A percentile compares a stretch with the other conserved stretches of the same genome.
phyloP scores from a whole-genome alignment of 2,329 filamentous ascomycete genomes.

The Conoideocrella luteorostrata region DNA sequence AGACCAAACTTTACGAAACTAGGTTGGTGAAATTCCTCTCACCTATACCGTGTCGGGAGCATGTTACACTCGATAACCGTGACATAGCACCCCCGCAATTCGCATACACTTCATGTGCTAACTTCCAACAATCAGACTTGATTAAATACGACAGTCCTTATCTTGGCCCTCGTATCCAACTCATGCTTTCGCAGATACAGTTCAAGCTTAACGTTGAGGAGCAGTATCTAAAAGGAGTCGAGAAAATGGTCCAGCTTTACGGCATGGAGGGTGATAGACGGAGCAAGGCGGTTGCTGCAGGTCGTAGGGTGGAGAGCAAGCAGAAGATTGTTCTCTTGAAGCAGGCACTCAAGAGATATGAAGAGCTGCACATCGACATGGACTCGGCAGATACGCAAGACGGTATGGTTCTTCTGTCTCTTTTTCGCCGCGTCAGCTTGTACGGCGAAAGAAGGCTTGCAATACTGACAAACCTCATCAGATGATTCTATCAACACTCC shows the following conservation, averaged over 20 bases:
- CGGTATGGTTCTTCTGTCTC: slow-evolving; percentile 49
- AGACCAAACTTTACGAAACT: slow-evolving; percentile 93
- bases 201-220: slow-evolving; percentile 99
- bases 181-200: slow-evolving; percentile 97
- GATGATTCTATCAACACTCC: slow-evolving; percentile 96
- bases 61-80: too few relatives aligned
- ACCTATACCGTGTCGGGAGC: background rate
- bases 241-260: slow-evolving; percentile 98
- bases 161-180: slow-evolving; percentile 92
- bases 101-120: too few relatives aligned
- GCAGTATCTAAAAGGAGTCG: slow-evolving; percentile 96
- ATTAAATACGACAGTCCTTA: slow-evolving; percentile 98
- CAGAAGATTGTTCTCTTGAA: slow-evolving; percentile 96
- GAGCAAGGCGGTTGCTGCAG: slow-evolving; percentile 88
- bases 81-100: background rate
- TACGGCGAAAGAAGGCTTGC: too few relatives aligned
- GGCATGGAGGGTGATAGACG: slow-evolving; percentile 96
- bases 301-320: slow-evolving; percentile 85
- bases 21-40: slow-evolving; percentile 49
- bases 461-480: slow-evolving; percentile 26
- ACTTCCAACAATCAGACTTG: slow-evolving; percentile 56
- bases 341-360: slow-evolving; percentile 93
- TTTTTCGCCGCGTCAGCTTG: slow-evolving; percentile 5
- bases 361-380: slow-evolving; percentile 92
- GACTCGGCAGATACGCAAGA: slow-evolving; percentile 72